Base-by-base conservation (phyloP, 2,329 filamentous ascomycete species). In the Beauveria asiatica region DNA sequence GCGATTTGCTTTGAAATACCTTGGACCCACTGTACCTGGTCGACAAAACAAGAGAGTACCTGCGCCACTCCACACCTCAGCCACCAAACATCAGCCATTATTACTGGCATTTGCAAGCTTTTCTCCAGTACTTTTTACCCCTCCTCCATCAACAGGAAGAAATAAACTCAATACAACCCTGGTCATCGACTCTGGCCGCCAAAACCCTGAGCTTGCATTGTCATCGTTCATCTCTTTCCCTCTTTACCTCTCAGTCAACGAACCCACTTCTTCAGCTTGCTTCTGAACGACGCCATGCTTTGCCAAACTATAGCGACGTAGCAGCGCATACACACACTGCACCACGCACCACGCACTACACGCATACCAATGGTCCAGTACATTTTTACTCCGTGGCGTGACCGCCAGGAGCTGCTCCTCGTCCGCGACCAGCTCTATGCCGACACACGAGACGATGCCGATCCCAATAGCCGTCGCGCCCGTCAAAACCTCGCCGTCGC, bases 321-420 rank as follows among this genome's bases (percentile, higher is more conserved):
- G 57, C 41, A 52, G 39, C 57, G 57, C 39, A 59, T 52, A 37
- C 23, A 21, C 25, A 50, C 48, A 33, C n/a, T 25, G 19, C 49
- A 33, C 9, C n/a, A 51, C 49, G 5, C 23, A 39, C 4, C n/a
- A 51, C 30, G 5, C 23, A 39, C 25, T n/a, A 25, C 21, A 16
- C 21, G 30, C 19, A 39, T 13, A 13, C 19, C 41, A 7, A 89
- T 88, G 85, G 83, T 87, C 30, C 83, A 86, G 68, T 90, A 89
- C 74, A 79, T 87, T 63, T 84, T 88, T 68, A 90, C 87, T 59
- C 87, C 87, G 39, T 92, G 88, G 88, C 85, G 87, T 64, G 76
- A 83, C 71, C 80, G 79, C 59, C 69, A 74, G 61, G 87, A 91
- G 70, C 82, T 92, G 62, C 79, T 90, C 61, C 72, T 76, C 53